Base-by-base conservation (phyloP, 805 yeast species). In the Wickerhamomyces sydowiorum region DNA sequence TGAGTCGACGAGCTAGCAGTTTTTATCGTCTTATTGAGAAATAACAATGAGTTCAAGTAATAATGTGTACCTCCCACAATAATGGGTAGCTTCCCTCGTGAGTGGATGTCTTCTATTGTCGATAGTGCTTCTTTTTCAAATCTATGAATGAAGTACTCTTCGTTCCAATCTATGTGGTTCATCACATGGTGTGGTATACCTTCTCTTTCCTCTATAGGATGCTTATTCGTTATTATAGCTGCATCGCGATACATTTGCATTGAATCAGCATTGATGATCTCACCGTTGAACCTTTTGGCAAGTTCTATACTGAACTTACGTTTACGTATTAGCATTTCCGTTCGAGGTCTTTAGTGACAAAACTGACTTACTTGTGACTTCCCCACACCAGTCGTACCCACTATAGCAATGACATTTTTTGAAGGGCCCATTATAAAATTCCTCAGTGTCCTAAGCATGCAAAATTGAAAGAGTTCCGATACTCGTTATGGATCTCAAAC, bases 31-130 rank as follows among this genome's bases (percentile, higher is more conserved):
- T 78, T 79, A 53, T 88, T 86, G 31, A 75, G 70, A 57, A 90
- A 86, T 8, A 87, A 57, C 7, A 91, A 59, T 8, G 86, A 78
- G 61, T 86, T 96, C 29, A 88, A 66, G 58, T 93, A 93, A 60
- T 93, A 93, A 57, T 90, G 97, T 0, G 99, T 93, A 0, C 99
- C 99, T 5, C 99, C 99, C 1, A 93, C 93, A 0, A 93, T 60
- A 3, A 93, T 85, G 0, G 99, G 97, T 1, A 84, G 51, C 53
- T 88, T 89, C 0, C 86, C 86, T 18, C 84, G 58, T 0, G 58
- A 42, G 45, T 81, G 82, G 10, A 91, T 81, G 25, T 80, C 85
- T 0, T 74, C 72, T 7, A 90, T 84, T 15, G 76, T 59, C 3
- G 48, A 59, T 27, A 68, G 54, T 8, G 96, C 96, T 50, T 88